phyloP scores from a whole-genome alignment of 208 protist species.

The Leishmania gerbilli region DNA sequence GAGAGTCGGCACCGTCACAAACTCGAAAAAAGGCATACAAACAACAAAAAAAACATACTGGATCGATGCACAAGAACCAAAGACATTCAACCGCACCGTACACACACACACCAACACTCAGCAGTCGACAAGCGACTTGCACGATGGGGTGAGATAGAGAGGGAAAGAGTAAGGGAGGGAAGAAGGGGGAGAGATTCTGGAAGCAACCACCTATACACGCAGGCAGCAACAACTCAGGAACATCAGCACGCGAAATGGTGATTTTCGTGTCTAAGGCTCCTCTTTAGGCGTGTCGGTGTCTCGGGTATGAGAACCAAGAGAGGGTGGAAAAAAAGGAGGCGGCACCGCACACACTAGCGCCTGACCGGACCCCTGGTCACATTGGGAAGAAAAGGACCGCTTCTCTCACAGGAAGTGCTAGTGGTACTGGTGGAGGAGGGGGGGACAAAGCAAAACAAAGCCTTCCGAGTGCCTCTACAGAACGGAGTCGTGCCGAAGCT shows the following conservation, averaged over 20 bases:
- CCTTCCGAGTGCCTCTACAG: background rate
- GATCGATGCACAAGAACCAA: conserved; percentile 2
- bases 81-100: background rate
- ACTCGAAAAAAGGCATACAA: background rate
- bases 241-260: background rate
- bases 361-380: background rate
- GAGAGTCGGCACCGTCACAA: background rate
- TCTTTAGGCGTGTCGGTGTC: background rate
- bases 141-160: background rate
- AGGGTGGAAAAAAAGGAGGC: background rate
- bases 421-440: background rate
- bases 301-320: background rate
- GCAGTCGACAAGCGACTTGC: background rate
- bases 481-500: background rate
- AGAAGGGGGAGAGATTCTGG: background rate
- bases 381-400: background rate
- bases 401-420: background rate
- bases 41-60: background rate
- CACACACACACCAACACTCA: background rate
- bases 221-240: background rate
- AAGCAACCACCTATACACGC: background rate
- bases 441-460: background rate
- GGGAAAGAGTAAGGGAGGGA: background rate
- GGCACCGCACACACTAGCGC: background rate
- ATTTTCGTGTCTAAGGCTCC: background rate